Conservation (phyloP, 441 rosid genomes). For the Aleurites moluccanus region DNA sequence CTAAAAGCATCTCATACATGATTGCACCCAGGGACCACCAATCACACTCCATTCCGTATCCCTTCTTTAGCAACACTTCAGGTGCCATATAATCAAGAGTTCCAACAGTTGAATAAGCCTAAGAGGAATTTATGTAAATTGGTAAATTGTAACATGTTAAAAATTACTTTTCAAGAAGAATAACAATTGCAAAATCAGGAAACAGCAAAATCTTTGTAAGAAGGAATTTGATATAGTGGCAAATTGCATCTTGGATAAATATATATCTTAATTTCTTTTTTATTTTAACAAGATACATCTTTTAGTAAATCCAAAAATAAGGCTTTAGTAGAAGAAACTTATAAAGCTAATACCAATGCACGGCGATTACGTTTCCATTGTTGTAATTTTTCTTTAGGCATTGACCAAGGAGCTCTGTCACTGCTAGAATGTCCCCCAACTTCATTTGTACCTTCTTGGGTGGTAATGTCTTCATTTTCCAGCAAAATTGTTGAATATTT, state of each 20-base stretch:
- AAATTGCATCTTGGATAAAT: background rate
- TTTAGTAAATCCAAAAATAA: background rate
- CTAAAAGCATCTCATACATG: constrained; percentile 91
- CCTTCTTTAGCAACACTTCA: constrained; percentile 86
- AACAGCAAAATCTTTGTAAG: background rate
- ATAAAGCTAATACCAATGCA: constrained; percentile 61
- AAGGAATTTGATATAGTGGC: constrained; percentile 7
- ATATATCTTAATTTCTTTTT: background rate
- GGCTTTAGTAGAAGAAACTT: constrained; percentile 12
- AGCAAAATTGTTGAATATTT: constrained; percentile 76
- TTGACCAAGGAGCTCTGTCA: constrained; percentile 68
- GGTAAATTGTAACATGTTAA: constrained; percentile 13
- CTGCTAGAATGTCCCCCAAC: constrained; percentile 43
- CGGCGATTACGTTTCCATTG: constrained; percentile 97
- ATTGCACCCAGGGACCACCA: constrained; percentile 99
- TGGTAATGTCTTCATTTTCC: constrained; percentile 60
- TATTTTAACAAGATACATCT: background rate
- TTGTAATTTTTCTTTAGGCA: constrained; percentile 77
- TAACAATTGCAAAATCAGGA: background rate
- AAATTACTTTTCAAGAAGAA: constrained; percentile 20
- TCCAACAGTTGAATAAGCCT: constrained; percentile 98
- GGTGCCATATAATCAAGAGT: constrained; percentile 99
- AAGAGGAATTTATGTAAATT: constrained; percentile 24
- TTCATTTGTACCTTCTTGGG: constrained; percentile 50
- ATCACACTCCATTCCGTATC: constrained; percentile 93